These are phyloP conservation scores for Flueggea neowawraea DNA, from an alignment of 441 rosid genomes.

Conservation along the genomic window DNA sequence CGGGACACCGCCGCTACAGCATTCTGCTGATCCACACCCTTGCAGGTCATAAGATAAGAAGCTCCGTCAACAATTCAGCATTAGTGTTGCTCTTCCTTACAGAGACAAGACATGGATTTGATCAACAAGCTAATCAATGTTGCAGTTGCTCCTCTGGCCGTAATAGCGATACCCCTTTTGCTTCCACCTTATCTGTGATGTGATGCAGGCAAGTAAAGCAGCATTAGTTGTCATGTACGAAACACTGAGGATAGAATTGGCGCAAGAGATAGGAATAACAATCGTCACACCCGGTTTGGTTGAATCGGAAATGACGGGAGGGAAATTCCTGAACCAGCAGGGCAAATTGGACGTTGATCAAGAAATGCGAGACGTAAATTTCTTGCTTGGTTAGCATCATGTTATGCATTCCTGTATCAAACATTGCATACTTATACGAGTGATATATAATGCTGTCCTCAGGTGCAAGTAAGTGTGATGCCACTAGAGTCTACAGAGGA, in stretches of 20 bases:
- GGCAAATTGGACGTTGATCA: not conserved
- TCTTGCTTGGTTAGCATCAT: too few relatives aligned
- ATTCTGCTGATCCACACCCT: too few relatives aligned
- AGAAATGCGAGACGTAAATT: not conserved
- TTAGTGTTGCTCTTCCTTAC: too few relatives aligned
- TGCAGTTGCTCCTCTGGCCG: conserved; percentile 9
- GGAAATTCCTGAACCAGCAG: conserved; percentile 9
- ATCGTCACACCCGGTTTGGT: conserved; percentile 43
- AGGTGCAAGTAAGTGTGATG: conserved; percentile 13
- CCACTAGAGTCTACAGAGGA: conserved; percentile 20
- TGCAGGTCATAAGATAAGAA: too few relatives aligned
- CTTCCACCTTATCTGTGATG: conserved; percentile 18
- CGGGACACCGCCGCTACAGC: too few relatives aligned
- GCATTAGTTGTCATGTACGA: conserved; percentile 45
- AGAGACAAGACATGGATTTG: conserved; percentile 21
- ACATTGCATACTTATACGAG: too few relatives aligned
- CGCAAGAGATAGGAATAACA: conserved; percentile 38
- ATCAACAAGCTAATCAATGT: conserved; percentile 20
- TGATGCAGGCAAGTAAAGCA: conserved; percentile 52
- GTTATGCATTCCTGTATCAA: too few relatives aligned
- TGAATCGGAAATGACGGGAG: conserved; percentile 33
- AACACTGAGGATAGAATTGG: conserved; percentile 41
- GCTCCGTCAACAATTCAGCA: too few relatives aligned
- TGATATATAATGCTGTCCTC: too few relatives aligned
- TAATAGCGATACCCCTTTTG: conserved; percentile 21